These are phyloP conservation scores for Orbilia javanica DNA, from an alignment of 2,329 filamentous ascomycete genomes.

Conservation along the genomic window DNA sequence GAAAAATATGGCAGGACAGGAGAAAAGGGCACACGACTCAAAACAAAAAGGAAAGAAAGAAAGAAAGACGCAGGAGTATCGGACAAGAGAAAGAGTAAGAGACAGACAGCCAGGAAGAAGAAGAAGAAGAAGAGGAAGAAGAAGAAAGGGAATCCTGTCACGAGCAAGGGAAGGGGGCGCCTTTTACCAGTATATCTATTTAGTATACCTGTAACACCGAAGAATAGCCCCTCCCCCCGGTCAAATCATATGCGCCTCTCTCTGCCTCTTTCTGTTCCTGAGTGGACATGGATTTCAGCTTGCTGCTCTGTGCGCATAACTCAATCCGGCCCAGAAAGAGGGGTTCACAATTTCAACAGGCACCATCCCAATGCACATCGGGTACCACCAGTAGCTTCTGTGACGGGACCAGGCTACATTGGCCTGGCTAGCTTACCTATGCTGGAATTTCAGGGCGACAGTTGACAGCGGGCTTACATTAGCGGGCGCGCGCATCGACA, in stretches of 20 bases:
- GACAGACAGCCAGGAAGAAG: not conserved
- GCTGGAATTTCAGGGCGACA: slow-evolving; percentile 13
- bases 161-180: slow-evolving; percentile 16
- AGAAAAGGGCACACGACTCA: slow-evolving; percentile 1
- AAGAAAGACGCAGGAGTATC: not conserved
- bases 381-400: not conserved
- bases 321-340: slow-evolving; percentile 49
- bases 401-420: not conserved
- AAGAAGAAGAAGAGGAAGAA: not conserved
- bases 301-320: slow-evolving; percentile 43
- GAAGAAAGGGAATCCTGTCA: slow-evolving; percentile 19
- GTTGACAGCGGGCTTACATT: not conserved
- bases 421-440: not conserved
- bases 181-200: slow-evolving; percentile 21
- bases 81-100: not conserved
- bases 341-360: slow-evolving; percentile 32
- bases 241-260: slow-evolving; percentile 24
- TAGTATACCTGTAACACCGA: slow-evolving; percentile 44
- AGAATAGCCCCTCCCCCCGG: slow-evolving; percentile 20
- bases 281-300: slow-evolving; percentile 18
- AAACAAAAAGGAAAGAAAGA: not conserved
- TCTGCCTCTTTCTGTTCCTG: slow-evolving; percentile 34
- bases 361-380: not conserved
- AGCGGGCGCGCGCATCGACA: slow-evolving; percentile 15
- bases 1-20: slow-evolving; percentile 20